phyloP scores from a whole-genome alignment of 1,284 basidiomycete genomes.

The Pholiota adiposa region DNA sequence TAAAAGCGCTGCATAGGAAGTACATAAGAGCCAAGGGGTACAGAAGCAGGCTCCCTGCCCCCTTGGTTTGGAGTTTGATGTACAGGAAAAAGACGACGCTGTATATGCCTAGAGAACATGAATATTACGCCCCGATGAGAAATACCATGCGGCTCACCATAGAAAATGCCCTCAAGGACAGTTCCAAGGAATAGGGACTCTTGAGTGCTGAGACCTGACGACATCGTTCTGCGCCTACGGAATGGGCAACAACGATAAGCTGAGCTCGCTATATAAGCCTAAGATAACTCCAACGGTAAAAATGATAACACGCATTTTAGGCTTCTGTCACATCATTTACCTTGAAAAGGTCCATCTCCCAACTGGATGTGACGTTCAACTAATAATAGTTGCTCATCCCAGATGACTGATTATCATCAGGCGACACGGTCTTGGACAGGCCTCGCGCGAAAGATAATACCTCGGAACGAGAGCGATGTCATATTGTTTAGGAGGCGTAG shows the following conservation, averaged over 20 bases:
- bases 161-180: too few species aligned
- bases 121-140: neutral
- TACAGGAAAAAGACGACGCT: slow-evolving; percentile 9
- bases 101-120: slow-evolving; percentile 3
- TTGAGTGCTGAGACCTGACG: neutral
- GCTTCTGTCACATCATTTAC: neutral
- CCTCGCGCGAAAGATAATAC: too few species aligned
- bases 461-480: too few species aligned
- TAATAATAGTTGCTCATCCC: too few species aligned
- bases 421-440: too few species aligned
- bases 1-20: slow-evolving; percentile 6
- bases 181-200: slow-evolving; percentile 7
- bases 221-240: too few species aligned
- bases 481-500: too few species aligned
- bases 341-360: neutral
- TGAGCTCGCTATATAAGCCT: neutral
- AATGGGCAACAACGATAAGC: neutral
- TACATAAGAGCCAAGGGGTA: slow-evolving; percentile 9
- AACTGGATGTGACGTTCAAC: too few species aligned
- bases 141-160: neutral
- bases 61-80: neutral
- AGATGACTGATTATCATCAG: too few species aligned
- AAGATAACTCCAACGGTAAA: neutral
- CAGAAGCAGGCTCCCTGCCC: neutral
- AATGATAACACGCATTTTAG: neutral